Base-by-base conservation (phyloP, 208 protist species). In the Endotrypanum monterogeii region DNA sequence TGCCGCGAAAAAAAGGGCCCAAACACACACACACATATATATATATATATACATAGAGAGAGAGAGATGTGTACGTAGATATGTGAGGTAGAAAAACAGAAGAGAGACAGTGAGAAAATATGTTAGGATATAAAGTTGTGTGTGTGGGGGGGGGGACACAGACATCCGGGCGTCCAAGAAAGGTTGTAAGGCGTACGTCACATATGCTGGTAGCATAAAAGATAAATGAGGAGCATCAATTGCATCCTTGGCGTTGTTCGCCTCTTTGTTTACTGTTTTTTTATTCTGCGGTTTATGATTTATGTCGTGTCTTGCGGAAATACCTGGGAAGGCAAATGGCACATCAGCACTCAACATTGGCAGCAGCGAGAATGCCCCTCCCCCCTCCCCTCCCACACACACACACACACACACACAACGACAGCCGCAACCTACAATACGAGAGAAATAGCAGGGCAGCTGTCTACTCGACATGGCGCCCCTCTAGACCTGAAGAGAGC, bases 41-140 rank as follows among this genome's bases (percentile, higher is more conserved):
- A 35, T 20, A 48, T 71, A 28, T 41, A 37, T 62, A 18, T 60
- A 51, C 58, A 20, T 71, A n/a, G n/a, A n/a, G n/a, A n/a, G n/a
- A n/a, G n/a, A n/a, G n/a, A n/a, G n/a, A n/a, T 39, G 25, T 35
- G 16, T 25, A 18, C 20, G 20, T 32, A 44, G 7, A n/a, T 25
- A 48, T 30, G 37, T 28, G 35, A 65, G 28, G 32, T 65, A 16
- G 35, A 2, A 44, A 41, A 44, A 20, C 2, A 48, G 16, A 56
- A 70, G 57, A 62, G 20, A 62, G 57, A 62, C 28, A 28, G 50
- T 25, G 39, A 32, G 66, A 32, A 39, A 28, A 30, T 14, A 32
- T 11, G 8, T 41, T 23, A 52, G 14, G 50, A 0, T 41, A 39
- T 11, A 58, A 28, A 25, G 44, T 23, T 16, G 11, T 14, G 20